phyloP scores from a whole-genome alignment of 441 rosid genomes.

The Populus hybrid region DNA sequence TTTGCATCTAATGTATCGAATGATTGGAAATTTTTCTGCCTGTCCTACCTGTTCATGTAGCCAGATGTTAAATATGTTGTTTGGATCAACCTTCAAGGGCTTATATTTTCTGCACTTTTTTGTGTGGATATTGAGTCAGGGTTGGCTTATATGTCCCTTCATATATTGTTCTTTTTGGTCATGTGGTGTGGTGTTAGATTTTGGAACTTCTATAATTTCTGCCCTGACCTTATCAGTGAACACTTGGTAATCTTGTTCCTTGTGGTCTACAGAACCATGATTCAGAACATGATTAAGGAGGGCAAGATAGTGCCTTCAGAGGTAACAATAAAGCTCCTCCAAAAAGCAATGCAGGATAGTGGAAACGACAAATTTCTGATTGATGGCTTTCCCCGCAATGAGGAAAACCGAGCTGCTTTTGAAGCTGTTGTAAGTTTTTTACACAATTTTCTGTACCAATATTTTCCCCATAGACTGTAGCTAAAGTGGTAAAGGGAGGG shows the following conservation, averaged over 20 bases:
- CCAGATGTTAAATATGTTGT: not conserved
- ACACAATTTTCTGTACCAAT: not conserved
- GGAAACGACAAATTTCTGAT: conserved; percentile 80
- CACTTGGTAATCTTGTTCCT: not conserved
- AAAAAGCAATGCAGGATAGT: conserved; percentile 67
- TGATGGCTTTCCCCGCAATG: conserved; percentile 94
- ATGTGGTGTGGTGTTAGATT: not conserved
- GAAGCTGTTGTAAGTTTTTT: conserved; percentile 66
- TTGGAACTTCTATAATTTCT: not conserved
- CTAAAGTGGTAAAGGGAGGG: not conserved
- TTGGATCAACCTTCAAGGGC: no score
- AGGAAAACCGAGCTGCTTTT: conserved; percentile 85
- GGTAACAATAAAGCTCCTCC: conserved; percentile 85
- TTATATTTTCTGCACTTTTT: no score
- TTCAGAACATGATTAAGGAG: conserved; percentile 73
- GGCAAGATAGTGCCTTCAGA: conserved; percentile 95
- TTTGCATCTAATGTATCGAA: not conserved
- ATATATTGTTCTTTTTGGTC: not conserved
- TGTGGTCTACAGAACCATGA: conserved; percentile 64
- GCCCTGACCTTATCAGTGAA: not conserved
- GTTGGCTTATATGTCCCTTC: not conserved
- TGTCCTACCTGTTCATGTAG: not conserved
- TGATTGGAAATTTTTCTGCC: not conserved
- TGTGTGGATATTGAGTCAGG: not conserved
- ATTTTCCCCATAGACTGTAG: not conserved